Conservation (phyloP, 495 filamentous ascomycete genomes). For the Penicillium tannophilum region DNA sequence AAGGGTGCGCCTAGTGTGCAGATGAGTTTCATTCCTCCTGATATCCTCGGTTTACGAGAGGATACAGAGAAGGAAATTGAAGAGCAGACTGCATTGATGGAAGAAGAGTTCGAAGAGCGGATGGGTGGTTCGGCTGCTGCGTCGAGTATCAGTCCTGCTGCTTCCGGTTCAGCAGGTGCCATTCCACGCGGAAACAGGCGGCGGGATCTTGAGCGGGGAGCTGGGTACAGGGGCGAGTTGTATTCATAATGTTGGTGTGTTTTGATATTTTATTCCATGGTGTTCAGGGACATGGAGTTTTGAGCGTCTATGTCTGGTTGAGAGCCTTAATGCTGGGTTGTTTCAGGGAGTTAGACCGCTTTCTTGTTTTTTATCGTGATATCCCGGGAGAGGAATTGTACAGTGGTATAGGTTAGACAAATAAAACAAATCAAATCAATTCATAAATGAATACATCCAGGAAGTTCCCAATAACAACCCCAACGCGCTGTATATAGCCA, state of each 20-base stretch:
- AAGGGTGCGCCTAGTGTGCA: conserved; percentile 84
- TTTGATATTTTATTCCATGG: conserved; percentile 12
- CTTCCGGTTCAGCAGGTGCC: conserved; percentile 26
- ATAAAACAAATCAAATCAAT: conserved; percentile 5
- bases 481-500: background rate
- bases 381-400: conserved; percentile 18
- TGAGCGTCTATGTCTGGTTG: conserved; percentile 9
- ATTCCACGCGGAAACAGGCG: conserved; percentile 34
- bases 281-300: conserved; percentile 12
- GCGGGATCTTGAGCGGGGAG: conserved; percentile 45
- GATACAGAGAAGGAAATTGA: conserved; percentile 77
- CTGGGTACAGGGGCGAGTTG: conserved; percentile 45
- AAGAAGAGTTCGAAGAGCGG: conserved; percentile 53
- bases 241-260: conserved; percentile 27
- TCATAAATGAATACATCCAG: conserved; percentile 9
- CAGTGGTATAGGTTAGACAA: conserved; percentile 8
- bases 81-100: conserved; percentile 65
- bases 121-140: conserved; percentile 31
- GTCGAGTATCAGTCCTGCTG: conserved; percentile 3
- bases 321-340: background rate
- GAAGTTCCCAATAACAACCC: background rate
- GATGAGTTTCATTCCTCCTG: conserved; percentile 76
- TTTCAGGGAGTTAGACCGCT: background rate
- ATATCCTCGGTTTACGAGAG: conserved; percentile 71
- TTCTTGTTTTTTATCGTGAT: conserved; percentile 17